Evolutionary conservation across 2,329 filamentous ascomycete genomes (phyloP).

Genomic region (Cercospora brassicicola): DNA sequence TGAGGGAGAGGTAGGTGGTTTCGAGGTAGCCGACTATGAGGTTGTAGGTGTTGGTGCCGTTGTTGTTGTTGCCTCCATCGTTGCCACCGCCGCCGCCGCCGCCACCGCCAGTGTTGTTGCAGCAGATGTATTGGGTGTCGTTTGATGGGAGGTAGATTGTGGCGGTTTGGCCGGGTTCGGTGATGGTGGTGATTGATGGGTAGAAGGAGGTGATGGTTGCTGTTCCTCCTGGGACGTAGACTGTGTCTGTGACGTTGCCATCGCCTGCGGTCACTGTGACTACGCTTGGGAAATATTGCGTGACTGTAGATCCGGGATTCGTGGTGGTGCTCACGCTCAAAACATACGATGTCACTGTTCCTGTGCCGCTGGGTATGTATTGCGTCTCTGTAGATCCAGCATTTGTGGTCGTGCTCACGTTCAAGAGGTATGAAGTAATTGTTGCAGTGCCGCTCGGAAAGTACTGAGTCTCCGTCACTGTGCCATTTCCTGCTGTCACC

Average conservation of each 20-base stretch:
- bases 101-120: not conserved
- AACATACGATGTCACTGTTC: not conserved
- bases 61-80: not conserved
- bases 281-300: not conserved
- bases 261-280: not conserved
- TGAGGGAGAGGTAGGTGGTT: not conserved
- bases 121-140: not conserved
- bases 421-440: not conserved
- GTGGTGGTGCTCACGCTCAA: not conserved
- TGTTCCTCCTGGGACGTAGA: not conserved
- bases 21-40: not conserved
- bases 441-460: not conserved
- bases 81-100: not conserved
- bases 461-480: not conserved
- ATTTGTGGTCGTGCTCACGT: not conserved
- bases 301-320: not conserved
- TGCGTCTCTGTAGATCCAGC: not conserved
- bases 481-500: not conserved
- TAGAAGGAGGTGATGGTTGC: not conserved
- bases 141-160: not conserved
- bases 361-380: not conserved
- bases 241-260: not conserved
- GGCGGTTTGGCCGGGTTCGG: not conserved
- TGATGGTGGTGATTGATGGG: not conserved
- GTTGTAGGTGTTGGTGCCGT: not conserved